Evolutionary conservation across 352 stramenopile genomes (phyloP), one percentile per base, ranked within the genome.

Genomic region (Pythium rhizo-oryzae): DNA sequence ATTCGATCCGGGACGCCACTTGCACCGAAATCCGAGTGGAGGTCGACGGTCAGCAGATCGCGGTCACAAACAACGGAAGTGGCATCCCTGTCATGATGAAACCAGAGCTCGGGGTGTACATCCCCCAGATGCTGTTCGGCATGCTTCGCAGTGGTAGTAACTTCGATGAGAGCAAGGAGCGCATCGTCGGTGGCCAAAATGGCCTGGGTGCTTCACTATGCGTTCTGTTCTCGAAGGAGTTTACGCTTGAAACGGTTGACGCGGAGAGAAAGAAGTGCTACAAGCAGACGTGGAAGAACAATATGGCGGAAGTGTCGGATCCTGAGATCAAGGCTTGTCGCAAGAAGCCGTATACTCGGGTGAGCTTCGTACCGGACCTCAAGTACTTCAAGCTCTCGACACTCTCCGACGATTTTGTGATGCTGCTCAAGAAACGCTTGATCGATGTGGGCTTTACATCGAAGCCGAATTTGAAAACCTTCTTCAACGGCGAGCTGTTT

Each of bases 191-290:
- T 47, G 41, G 41, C 12, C 41, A 47, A 19, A 47, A 47, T 47
- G 41, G 41, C 12, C 41, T 47, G 12, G 41, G 41, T 47, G 41
- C 41, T 12, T 47, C 41, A 19, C 41, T 47, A 19, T 47, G 41
- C 19, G 41, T 47, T 47, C 41, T 47, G 12, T 47, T 47, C 41
- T 47, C 41, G 41, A 47, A 47, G 41, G 41, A 47, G 41, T 47
- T 47, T 19, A 47, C 41, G 12, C 12, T 47, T 47, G 41, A 47
- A 47, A 47, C 41, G 19, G 41, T 47, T 18, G 41, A 47, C 19
- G 41, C 41, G 41, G 41, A 47, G 41, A 12, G 41, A 12, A 47
- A 47, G 41, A 47, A 47, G 41, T 18, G 12, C 41, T 47, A 47
- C 41, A 47, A 47, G 41, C 41, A 47, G 19, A 47, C 41, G 19